These are phyloP conservation scores for Suillus paluster DNA, from an alignment of 768 basidiomycete genomes.

Conservation along the genomic window DNA sequence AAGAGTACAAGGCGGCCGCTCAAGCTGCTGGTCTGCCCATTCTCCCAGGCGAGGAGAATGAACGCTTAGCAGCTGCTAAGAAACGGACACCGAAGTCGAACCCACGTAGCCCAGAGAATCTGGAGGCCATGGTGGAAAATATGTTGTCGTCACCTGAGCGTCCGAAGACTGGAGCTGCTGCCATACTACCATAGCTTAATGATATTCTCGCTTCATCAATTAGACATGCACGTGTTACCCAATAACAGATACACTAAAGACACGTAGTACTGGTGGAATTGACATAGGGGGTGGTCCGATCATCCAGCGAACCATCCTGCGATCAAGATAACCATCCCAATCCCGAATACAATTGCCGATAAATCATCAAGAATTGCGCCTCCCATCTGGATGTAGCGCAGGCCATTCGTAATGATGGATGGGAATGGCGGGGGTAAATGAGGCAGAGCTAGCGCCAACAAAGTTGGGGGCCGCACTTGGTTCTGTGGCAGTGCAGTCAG, in stretches of 20 bases:
- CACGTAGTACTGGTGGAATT: slow-evolving; percentile 6
- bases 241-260: slow-evolving; percentile 11
- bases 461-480: slow-evolving; percentile 57
- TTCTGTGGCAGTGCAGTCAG: slow-evolving; percentile 46
- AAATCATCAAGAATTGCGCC: slow-evolving; percentile 73
- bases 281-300: background rate
- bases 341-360: slow-evolving; percentile 67
- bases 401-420: slow-evolving; percentile 59
- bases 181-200: slow-evolving; percentile 38
- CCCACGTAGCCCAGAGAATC: slow-evolving; percentile 17
- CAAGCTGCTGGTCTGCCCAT: slow-evolving; percentile 51
- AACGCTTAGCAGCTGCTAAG: slow-evolving; percentile 24
- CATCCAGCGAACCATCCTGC: slow-evolving; percentile 48
- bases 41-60: slow-evolving; percentile 47
- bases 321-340: slow-evolving; percentile 66
- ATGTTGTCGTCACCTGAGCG: slow-evolving; percentile 33
- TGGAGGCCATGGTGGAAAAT: slow-evolving; percentile 32
- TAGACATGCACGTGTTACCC: slow-evolving; percentile 2
- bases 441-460: slow-evolving; percentile 63
- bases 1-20: slow-evolving; percentile 54
- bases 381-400: slow-evolving; percentile 74
- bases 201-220: background rate
- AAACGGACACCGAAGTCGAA: slow-evolving; percentile 17
- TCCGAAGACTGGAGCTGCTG: slow-evolving; percentile 44
- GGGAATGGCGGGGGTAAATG: slow-evolving; percentile 69